Evolutionary conservation across 768 basidiomycete genomes (phyloP).

Genomic region (Suillus hirtellus): DNA sequence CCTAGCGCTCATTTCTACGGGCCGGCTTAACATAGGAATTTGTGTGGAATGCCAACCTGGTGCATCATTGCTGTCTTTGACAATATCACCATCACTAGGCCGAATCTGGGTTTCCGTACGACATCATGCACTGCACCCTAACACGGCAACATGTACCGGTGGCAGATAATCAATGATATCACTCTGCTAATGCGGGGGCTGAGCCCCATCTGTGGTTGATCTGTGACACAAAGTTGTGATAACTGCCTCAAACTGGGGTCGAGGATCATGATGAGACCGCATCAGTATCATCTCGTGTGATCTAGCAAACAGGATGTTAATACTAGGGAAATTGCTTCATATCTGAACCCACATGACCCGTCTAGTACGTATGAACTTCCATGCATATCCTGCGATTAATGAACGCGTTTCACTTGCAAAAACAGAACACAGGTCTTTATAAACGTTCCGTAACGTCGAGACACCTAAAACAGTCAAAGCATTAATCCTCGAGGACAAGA

Average conservation of each 20-base stretch:
- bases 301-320: background rate
- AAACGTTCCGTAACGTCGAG: background rate
- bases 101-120: background rate
- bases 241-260: background rate
- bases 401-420: background rate
- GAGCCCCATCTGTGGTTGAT: background rate
- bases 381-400: background rate
- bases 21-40: background rate
- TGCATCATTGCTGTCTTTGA: background rate
- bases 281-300: background rate
- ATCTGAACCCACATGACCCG: background rate
- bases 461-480: background rate
- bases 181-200: background rate
- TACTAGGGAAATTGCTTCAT: background rate
- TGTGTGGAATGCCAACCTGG: background rate
- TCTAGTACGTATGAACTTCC: background rate
- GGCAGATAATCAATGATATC: background rate
- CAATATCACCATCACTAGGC: background rate
- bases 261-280: background rate
- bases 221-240: background rate
- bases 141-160: background rate
- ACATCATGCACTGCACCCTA: background rate
- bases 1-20: background rate
- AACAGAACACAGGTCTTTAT: constrained; percentile 1
- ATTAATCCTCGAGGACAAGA: background rate